Conservation (phyloP, 2,329 filamentous ascomycete species). For the Pseudofabraea citricarpa region DNA sequence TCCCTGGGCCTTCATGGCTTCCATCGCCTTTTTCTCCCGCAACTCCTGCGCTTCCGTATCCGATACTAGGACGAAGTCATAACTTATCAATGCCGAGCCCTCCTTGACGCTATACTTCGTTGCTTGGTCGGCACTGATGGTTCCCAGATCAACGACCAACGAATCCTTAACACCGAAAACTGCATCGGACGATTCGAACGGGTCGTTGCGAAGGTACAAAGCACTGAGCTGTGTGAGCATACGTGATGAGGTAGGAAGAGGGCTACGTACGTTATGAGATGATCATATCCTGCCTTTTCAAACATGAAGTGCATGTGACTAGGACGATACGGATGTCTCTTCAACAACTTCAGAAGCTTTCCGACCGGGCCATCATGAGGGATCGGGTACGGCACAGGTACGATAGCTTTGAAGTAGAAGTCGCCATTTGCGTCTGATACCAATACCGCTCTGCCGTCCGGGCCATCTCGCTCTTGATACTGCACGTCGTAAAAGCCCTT, state of each 20-base stretch:
- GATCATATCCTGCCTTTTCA: constrained; percentile 71
- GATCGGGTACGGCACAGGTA: constrained; percentile 81
- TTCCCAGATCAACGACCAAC: constrained; percentile 61
- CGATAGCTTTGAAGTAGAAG: constrained; percentile 84
- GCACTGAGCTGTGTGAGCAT: constrained; percentile 43
- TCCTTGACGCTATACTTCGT: constrained; percentile 59
- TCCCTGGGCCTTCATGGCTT: constrained; percentile 63
- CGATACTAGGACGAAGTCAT: constrained; percentile 75
- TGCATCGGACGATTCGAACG: constrained; percentile 77
- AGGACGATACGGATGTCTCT: constrained; percentile 74
- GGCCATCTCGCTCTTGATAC: constrained; percentile 55
- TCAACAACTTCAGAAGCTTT: constrained; percentile 57
- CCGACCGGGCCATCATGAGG: constrained; percentile 82
- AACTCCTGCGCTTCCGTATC: constrained; percentile 63
- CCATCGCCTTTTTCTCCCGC: constrained; percentile 58
- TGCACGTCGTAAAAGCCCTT: constrained; percentile 82
- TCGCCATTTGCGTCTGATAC: constrained; percentile 63
- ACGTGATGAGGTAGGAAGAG: neutral
- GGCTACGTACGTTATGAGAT: constrained; percentile 70
- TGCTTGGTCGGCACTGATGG: constrained; percentile 47
- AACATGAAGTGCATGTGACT: constrained; percentile 90
- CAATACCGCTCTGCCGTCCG: constrained; percentile 71
- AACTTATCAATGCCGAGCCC: constrained; percentile 58
- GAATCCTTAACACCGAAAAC: constrained; percentile 86
- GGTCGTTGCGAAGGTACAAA: constrained; percentile 71